Base-by-base conservation (phyloP, 345 rosid genomes). In the Brassica cretica region DNA sequence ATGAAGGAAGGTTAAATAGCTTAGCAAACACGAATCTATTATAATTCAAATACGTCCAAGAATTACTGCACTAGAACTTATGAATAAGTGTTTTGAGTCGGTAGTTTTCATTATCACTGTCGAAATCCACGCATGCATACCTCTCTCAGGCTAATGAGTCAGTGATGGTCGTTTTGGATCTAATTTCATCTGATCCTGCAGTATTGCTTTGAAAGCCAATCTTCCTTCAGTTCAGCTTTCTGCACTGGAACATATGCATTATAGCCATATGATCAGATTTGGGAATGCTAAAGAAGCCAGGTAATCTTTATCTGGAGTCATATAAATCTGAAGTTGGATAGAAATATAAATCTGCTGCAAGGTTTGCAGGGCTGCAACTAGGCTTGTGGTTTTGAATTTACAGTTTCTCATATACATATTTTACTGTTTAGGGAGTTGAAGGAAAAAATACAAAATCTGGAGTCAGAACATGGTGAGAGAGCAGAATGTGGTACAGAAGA, bases 181-280 rank as follows among this genome's bases (percentile, higher is more conserved):
- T 58, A 6, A 41, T 75, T 12, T 75, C 24, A 10, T 70, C 32
- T 44, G 68, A 2, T 76, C 62, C 24, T 83, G 84, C 89, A 95
- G 98, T 85, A 84, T 93, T 83, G 93, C 98, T 12, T 76, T 82
- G 63, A 84, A 88, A 81, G 96, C 93, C 73, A 88, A 90, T 24
- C 88, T 87, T 78, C 89, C 88, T 58, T 78, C 88, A 10, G 30
- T 85, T 79, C 93, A 95, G 84, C 87, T 93, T 82, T 77, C 88
- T 71, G 98, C 98, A 46, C 81, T 95, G 61, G 97, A 95, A 84
- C 91, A 85, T 78, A 91, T 95, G 96, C 98, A 93, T 72, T 95
- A 95, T 67, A 90, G 90, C 88, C 87, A 91, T 84, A 93, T 93
- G 96, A 93, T 95, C 71, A 87, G 99, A 88, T 90, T 93, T 88